phyloP scores from a whole-genome alignment of 306 rosid species.

The Canavalia gladiata region DNA sequence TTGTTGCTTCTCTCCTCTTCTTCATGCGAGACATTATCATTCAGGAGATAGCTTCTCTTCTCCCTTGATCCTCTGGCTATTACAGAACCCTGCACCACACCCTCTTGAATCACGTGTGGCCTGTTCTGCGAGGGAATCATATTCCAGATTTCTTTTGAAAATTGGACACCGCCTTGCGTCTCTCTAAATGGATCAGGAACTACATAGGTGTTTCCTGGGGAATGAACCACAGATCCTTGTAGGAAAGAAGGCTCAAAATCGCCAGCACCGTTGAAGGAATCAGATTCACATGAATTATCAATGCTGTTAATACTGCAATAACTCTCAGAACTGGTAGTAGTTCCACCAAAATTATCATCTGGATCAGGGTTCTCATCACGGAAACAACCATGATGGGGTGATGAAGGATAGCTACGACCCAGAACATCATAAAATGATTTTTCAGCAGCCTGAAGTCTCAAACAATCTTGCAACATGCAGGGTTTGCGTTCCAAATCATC shows the following conservation, averaged over 20 bases:
- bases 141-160: conserved; percentile 31
- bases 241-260: conserved; percentile 34
- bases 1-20: conserved; percentile 60
- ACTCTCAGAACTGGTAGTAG: conserved; percentile 45
- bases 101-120: conserved; percentile 20
- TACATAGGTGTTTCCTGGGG: conserved; percentile 32
- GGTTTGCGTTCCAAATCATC: conserved; percentile 79
- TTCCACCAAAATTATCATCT: conserved; percentile 46
- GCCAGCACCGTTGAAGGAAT: conserved; percentile 42
- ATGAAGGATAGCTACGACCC: conserved; percentile 62
- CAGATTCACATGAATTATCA: conserved; percentile 53
- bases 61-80: conserved; percentile 43
- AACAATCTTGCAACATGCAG: conserved; percentile 80
- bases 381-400: conserved; percentile 47
- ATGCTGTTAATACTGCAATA: conserved; percentile 48
- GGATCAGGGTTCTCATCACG: conserved; percentile 35
- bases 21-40: conserved; percentile 45
- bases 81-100: background rate
- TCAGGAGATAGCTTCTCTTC: conserved; percentile 52
- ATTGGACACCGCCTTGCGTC: conserved; percentile 4
- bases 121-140: conserved; percentile 27
- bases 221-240: conserved; percentile 39
- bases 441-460: conserved; percentile 81
- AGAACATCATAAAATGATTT: conserved; percentile 85
- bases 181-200: conserved; percentile 49